phyloP scores from a whole-genome alignment of 2,329 filamentous ascomycete species.

The Aspergillus flavus region DNA sequence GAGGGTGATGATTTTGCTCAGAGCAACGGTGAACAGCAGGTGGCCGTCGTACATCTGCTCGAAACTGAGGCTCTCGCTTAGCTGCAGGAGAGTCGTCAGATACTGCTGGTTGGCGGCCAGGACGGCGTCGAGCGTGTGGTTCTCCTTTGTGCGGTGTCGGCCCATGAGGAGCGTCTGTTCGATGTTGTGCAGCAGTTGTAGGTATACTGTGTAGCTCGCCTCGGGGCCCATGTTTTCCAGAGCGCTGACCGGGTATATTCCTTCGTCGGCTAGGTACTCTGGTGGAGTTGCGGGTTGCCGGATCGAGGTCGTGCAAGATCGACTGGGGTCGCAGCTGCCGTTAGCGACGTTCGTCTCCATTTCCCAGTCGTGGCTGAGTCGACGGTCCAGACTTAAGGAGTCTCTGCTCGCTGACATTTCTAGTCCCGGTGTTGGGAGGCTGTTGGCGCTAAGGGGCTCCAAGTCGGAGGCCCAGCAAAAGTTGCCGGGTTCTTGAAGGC shows the following conservation, averaged over 20 bases:
- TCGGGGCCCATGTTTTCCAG: background rate
- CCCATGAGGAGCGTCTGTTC: constrained; percentile 13
- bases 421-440: background rate
- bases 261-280: background rate
- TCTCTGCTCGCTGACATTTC: background rate
- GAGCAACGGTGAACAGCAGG: constrained; percentile 17
- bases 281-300: constrained; percentile 6
- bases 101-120: constrained; percentile 16
- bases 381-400: background rate
- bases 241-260: background rate
- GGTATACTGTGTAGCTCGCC: constrained; percentile 6
- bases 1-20: constrained; percentile 17
- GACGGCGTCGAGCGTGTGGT: constrained; percentile 12
- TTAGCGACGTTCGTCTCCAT: constrained; percentile 9
- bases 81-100: constrained; percentile 14
- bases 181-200: constrained; percentile 16
- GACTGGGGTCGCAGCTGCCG: background rate
- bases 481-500: background rate
- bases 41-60: constrained; percentile 12
- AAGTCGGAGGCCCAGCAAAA: constrained; percentile 15
- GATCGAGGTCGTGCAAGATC: constrained; percentile 5
- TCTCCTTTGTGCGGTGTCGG: background rate
- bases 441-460: background rate
- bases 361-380: constrained; percentile 15
- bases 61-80: constrained; percentile 8